Evolutionary conservation across 2,329 filamentous ascomycete genomes (phyloP), one percentile per base, ranked within the genome.

Genomic region (Thermomyces lanuginosus): DNA sequence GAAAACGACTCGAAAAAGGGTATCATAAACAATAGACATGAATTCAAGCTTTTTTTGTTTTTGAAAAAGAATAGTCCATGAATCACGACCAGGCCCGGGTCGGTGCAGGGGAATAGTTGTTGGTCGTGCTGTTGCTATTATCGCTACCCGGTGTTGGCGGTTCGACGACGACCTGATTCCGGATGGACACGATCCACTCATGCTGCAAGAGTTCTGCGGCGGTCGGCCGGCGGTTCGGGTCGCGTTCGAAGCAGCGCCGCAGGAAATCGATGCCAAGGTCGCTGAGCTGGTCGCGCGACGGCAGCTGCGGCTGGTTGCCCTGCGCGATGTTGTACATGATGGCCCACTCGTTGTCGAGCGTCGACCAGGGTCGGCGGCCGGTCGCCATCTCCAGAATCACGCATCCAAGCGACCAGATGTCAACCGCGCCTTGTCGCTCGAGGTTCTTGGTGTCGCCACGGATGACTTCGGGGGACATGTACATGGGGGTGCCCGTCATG

Each of bases 311-410:
- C 25, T 83, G 79, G 43, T 93, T 92, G 37, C 89, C 89, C 49
- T 92, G 86, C 1, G 89, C 89, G 45, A 98, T 98, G 60, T 95
- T 95, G 66, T 93, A 98, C 89, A 98, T 98, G 58, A 98, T 95
- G 21, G 89, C 89, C 83, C 84, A 98, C 54, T 98, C 89, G 48
- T 98, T 98, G 59, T 98, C 89, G 24, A 95, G 72, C 37, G 76
- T 82, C 14, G 83, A 82, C 89, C 89, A 98, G 1, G 89, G 89
- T 9, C 86, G 73, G 35, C 83, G 72, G 11, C 89, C 89, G 0
- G 89, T 98, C 3, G 82, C 82, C 86, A 98, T 95, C 54, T 98
- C 89, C 21, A 93, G 69, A 38, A 98, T 81, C 19, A 98, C 89
- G 48, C 89, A 98, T 28, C 89, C 86, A 2, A 98, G 66, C 2